These are phyloP conservation scores for Polychaeton citri DNA, from an alignment of 2,329 filamentous ascomycete species.

Conservation along the genomic window DNA sequence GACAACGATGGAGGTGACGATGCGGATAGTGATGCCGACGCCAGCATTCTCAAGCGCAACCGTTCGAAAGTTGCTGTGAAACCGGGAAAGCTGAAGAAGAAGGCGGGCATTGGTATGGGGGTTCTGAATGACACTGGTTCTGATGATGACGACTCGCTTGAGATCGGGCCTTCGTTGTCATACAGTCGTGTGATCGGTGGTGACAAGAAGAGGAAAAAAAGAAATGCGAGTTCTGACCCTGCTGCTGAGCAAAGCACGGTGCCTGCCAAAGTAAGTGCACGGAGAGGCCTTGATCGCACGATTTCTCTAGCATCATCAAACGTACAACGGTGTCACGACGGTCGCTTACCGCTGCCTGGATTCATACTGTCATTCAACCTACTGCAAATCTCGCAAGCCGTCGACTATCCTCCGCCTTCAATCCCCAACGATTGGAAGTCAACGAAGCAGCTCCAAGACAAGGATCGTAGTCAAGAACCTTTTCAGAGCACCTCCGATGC, in stretches of 20 bases:
- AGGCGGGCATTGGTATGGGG: conserved; percentile 70
- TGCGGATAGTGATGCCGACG: conserved; percentile 19
- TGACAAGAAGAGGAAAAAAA: conserved; percentile 63
- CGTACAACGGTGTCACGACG: conserved; percentile 54
- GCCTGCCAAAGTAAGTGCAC: conserved; percentile 49
- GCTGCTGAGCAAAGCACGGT: conserved; percentile 3
- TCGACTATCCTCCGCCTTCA: conserved; percentile 49
- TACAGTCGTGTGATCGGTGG: conserved; percentile 73
- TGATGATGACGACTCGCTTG: conserved; percentile 92
- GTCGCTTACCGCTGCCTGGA: conserved; percentile 63
- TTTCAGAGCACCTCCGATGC: conserved; percentile 63
- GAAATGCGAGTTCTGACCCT: conserved; percentile 13
- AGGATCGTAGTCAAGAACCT: neutral
- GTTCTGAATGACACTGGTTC: conserved; percentile 86
- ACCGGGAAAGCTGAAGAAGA: conserved; percentile 39
- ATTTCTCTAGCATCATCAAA: conserved; percentile 1
- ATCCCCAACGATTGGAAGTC: conserved; percentile 65
- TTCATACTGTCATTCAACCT: conserved; percentile 54
- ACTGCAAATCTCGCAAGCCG: conserved; percentile 29
- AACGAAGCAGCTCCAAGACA: neutral
- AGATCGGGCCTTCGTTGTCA: conserved; percentile 78
- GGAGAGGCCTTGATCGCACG: neutral
- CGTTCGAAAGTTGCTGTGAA: conserved; percentile 20
- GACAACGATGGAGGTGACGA: conserved; percentile 16
- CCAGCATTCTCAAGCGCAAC: conserved; percentile 17